Percentiles rank a stretch among this genome's conserved stretches.
These are phyloP conservation scores for Intubia oerlemansii DNA, from an alignment of 2,329 filamentous ascomycete species.

Conservation along the genomic window DNA sequence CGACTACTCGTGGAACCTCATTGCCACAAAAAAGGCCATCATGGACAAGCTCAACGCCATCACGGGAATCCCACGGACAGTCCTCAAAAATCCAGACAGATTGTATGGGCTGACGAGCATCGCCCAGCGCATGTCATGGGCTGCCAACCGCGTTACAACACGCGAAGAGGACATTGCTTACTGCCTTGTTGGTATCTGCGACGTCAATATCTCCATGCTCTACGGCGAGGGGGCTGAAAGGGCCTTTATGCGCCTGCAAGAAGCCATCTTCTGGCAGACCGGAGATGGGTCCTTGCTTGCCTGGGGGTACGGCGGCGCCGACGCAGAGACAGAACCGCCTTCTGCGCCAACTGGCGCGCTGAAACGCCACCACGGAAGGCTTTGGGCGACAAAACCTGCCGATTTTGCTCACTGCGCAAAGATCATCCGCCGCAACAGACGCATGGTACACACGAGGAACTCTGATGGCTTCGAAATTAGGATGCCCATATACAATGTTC, in stretches of 20 bases:
- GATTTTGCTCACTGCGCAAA: no score
- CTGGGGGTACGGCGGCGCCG: no score
- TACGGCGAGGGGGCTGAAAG: constrained; percentile 13
- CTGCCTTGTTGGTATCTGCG: constrained; percentile 13
- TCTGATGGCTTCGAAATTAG: no score
- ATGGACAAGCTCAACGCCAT: constrained; percentile 1
- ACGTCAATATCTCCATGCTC: constrained; percentile 12
- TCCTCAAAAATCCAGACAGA: constrained; percentile 1
- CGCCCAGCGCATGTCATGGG: constrained; percentile 13
- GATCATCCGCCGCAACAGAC: no score
- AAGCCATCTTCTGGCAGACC: constrained; percentile 9
- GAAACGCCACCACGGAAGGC: no score
- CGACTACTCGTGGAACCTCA: background rate
- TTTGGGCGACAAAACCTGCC: no score
- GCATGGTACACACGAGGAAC: no score
- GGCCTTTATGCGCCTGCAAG: constrained; percentile 11
- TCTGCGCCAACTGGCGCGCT: no score
- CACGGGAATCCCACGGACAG: constrained; percentile 6
- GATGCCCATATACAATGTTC: no score
- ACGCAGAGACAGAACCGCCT: no score
- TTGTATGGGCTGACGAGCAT: constrained; percentile 5
- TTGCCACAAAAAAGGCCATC: constrained; percentile 4
- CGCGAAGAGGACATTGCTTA: constrained; percentile 12
- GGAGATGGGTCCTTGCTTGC: constrained; percentile 4
- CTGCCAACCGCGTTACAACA: constrained; percentile 9